Conservation (phyloP, 805 yeast species). For the Jamesozyma spencerorum region DNA sequence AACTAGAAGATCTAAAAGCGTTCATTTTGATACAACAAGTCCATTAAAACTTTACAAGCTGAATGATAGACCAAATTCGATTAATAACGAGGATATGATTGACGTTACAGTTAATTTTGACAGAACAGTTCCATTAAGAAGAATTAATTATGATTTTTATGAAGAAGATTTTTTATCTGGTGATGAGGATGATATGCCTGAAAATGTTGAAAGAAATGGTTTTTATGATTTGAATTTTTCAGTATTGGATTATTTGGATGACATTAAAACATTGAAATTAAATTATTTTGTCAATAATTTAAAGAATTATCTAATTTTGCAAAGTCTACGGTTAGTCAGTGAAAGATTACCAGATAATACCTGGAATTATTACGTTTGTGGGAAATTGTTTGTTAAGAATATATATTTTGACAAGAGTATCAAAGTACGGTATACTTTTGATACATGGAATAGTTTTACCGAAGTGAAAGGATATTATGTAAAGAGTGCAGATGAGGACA, state of each 20-base stretch:
- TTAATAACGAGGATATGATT: slow-evolving; percentile 23
- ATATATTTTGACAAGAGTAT: slow-evolving; percentile 59
- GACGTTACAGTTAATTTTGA: slow-evolving; percentile 8
- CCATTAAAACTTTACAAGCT: slow-evolving; percentile 67
- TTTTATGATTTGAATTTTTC: slow-evolving; percentile 24
- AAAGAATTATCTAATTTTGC: slow-evolving; percentile 14
- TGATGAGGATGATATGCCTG: slow-evolving; percentile 4
- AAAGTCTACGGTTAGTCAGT: slow-evolving; percentile 14
- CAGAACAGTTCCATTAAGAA: slow-evolving; percentile 6
- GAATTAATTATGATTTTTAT: slow-evolving; percentile 1
- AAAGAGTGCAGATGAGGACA: slow-evolving; percentile 8
- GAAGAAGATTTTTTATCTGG: slow-evolving; percentile 1
- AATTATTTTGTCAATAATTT: slow-evolving; percentile 21
- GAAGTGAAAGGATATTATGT: slow-evolving; percentile 23
- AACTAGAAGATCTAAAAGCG: slow-evolving; percentile 47
- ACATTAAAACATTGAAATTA: slow-evolving; percentile 18
- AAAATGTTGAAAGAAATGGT: slow-evolving; percentile 17
- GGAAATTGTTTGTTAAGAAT: slow-evolving; percentile 74
- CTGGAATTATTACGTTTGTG: slow-evolving; percentile 36
- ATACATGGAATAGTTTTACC: slow-evolving; percentile 62
- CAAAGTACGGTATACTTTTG: slow-evolving; percentile 62
- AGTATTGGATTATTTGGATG: slow-evolving; percentile 15
- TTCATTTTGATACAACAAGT: slow-evolving; percentile 65
- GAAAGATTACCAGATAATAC: slow-evolving; percentile 4
- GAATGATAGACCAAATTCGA: slow-evolving; percentile 67